Evolutionary conservation across 2,329 filamentous ascomycete genomes (phyloP).

Genomic region (Neonectria sp.): DNA sequence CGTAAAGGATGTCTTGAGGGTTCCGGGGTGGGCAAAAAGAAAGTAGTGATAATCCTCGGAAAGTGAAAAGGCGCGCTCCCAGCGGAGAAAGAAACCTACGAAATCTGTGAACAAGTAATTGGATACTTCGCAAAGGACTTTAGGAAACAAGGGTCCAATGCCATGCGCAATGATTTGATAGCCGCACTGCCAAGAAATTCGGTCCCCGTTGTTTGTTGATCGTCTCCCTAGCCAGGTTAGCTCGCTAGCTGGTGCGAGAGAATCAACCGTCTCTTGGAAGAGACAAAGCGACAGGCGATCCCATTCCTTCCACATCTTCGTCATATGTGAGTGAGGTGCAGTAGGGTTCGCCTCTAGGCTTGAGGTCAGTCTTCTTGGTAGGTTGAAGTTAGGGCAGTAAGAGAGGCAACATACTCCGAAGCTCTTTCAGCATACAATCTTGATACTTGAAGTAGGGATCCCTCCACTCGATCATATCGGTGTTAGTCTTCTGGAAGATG

Average conservation of each 20-base stretch:
- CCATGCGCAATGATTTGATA: neutral
- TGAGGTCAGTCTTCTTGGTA: neutral
- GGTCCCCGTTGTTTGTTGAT: accelerated
- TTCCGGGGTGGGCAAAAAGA: neutral
- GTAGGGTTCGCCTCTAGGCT: neutral
- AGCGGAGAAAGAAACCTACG: neutral
- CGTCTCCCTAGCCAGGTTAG: neutral
- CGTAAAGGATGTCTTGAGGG: neutral
- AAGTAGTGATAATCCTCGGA: neutral
- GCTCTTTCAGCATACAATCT: neutral
- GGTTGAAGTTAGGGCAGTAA: neutral
- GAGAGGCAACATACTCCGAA: neutral
- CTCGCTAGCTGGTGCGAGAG: neutral
- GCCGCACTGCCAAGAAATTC: neutral
- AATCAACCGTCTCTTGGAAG: neutral
- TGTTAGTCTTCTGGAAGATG: neutral
- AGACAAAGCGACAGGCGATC: neutral
- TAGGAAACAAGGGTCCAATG: neutral
- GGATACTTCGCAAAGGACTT: neutral
- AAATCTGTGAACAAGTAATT: neutral
- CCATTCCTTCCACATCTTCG: neutral
- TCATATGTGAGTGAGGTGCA: neutral
- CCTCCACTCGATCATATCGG: neutral
- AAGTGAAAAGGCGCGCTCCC: neutral
- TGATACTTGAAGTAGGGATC: neutral